Conservation (phyloP, 306 rosid genomes). For the Hylodesmum podocarpum region DNA sequence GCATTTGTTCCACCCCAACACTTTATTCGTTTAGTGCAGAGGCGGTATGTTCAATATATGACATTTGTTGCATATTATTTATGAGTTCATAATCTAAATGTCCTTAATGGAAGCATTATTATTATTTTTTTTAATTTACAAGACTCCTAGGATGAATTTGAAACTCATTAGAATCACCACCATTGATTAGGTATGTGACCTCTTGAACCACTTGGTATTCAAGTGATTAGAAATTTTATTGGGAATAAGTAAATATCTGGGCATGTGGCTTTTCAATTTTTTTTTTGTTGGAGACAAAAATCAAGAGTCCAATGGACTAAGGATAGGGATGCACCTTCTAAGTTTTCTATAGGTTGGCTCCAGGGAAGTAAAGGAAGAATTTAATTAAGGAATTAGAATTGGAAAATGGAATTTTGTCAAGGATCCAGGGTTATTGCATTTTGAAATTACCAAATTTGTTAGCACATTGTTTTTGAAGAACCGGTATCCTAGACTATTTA, state of each 20-base stretch:
- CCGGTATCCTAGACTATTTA: not conserved
- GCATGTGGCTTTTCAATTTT: too few relatives aligned
- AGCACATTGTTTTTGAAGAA: not conserved
- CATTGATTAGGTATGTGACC: constrained; percentile 24
- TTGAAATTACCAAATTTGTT: too few relatives aligned
- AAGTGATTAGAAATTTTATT: constrained; percentile 6
- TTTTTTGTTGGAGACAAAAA: not conserved
- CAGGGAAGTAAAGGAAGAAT: not conserved
- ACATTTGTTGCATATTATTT: constrained; percentile 1
- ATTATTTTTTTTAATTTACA: not conserved
- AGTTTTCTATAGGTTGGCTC: not conserved
- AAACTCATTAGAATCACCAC: constrained; percentile 10
- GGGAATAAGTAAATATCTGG: not conserved
- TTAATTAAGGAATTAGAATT: not conserved
- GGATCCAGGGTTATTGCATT: too few relatives aligned
- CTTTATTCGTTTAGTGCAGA: constrained; percentile 93
- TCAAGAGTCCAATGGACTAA: not conserved
- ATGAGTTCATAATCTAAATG: constrained; percentile 15
- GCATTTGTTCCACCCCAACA: constrained; percentile 99
- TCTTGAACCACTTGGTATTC: constrained; percentile 14
- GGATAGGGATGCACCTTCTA: not conserved
- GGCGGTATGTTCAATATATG: constrained; percentile 61
- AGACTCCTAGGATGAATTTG: constrained; percentile 18
- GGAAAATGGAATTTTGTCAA: not conserved
- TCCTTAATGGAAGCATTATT: constrained; percentile 8